A percentile compares a stretch with the other conserved stretches of the same genome.
phyloP scores from a whole-genome alignment of 257 asterid genomes.

The Solanum acaule region DNA sequence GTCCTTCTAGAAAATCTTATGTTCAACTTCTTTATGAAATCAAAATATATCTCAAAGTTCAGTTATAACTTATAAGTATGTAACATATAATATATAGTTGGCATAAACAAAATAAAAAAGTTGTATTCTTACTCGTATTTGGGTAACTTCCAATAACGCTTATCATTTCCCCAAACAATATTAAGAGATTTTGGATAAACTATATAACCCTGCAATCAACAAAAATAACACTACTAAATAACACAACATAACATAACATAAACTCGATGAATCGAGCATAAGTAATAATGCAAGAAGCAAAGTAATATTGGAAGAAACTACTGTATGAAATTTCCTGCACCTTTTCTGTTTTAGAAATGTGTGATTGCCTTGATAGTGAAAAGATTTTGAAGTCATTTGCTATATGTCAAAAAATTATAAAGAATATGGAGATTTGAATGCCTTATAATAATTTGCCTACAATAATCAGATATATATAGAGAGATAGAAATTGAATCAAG shows the following conservation, averaged over 20 bases:
- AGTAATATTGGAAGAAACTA: neutral
- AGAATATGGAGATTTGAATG: neutral
- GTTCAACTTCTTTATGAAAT: neutral
- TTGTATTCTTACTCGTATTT: neutral
- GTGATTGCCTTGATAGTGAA: neutral
- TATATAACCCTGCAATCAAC: neutral
- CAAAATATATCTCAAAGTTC: too few species aligned
- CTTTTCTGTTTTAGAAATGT: neutral
- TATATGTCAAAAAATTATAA: neutral
- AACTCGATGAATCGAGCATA: neutral
- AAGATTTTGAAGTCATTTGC: neutral
- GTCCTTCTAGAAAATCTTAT: too few species aligned
- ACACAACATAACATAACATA: neutral
- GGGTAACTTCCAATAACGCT: neutral
- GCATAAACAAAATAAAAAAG: too few species aligned
- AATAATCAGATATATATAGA: neutral
- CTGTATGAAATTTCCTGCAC: neutral
- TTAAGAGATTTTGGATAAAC: neutral
- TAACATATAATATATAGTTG: too few species aligned
- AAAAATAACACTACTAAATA: neutral
- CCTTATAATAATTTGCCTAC: neutral
- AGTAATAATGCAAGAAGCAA: neutral
- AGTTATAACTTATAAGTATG: too few species aligned
- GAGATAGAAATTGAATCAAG: too few species aligned
- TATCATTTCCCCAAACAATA: neutral